These are phyloP conservation scores for Euphrasia arctica DNA, from an alignment of 305 asterid species.

Conservation along the genomic window DNA sequence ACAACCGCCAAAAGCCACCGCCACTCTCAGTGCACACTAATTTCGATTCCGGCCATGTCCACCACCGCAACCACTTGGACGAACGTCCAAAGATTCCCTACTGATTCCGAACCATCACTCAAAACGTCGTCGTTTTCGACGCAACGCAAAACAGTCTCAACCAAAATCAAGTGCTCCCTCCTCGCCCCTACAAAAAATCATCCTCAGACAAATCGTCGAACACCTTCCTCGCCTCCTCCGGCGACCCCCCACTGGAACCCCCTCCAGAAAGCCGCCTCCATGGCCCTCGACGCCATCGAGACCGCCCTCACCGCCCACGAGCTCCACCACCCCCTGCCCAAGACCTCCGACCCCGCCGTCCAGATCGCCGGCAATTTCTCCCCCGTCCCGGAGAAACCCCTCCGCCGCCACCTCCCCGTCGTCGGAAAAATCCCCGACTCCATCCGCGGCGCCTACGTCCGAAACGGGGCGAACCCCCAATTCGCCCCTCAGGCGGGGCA, in stretches of 20 bases:
- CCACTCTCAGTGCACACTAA: not conserved
- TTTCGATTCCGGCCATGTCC: conserved; percentile 14
- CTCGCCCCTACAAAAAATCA: conserved; percentile 24
- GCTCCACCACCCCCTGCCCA: conserved; percentile 60
- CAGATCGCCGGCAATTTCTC: conserved; percentile 89
- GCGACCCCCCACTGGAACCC: conserved; percentile 47
- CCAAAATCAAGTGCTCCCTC: conserved; percentile 24
- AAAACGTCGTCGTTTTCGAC: not conserved
- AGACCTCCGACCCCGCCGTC: conserved; percentile 73
- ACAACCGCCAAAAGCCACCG: too few relatives aligned
- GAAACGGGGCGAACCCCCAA: conserved; percentile 53
- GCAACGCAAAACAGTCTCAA: not conserved
- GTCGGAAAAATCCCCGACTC: conserved; percentile 34
- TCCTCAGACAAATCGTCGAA: conserved; percentile 17
- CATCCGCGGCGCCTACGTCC: conserved; percentile 40
- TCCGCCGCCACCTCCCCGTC: conserved; percentile 36
- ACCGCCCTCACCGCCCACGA: conserved; percentile 50
- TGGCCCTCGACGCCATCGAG: conserved; percentile 75
- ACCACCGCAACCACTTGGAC: conserved; percentile 22
- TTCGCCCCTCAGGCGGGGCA: conserved; percentile 44
- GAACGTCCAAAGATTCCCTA: not conserved
- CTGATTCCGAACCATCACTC: conserved; percentile 1
- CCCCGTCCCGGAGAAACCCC: conserved; percentile 86
- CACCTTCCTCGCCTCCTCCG: conserved; percentile 20
- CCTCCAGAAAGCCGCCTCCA: conserved; percentile 60